phyloP scores from a whole-genome alignment of 2,329 filamentous ascomycete genomes.

The Xylariomycetidae sp. region DNA sequence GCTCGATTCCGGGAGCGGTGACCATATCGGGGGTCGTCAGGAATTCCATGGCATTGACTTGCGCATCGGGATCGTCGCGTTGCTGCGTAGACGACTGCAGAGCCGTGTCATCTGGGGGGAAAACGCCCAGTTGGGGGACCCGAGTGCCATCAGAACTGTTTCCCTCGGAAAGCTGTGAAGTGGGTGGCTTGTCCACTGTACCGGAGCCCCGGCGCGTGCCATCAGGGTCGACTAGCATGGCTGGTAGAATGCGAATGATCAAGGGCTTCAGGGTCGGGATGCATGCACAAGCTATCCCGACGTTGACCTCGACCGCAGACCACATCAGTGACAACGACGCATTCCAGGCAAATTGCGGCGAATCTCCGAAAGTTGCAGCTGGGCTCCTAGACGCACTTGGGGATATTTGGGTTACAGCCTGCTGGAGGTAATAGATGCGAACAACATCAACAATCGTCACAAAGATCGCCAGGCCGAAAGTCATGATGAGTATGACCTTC shows the following conservation, averaged over 20 bases:
- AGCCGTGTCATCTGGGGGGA: conserved; percentile 7
- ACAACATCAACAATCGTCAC: conserved; percentile 85
- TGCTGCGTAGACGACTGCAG: conserved; percentile 10
- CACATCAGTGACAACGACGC: conserved; percentile 86
- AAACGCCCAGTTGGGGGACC: conserved; percentile 2
- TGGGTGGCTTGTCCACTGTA: conserved; percentile 21
- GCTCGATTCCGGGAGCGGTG: conserved; percentile 11
- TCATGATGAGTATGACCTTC: conserved; percentile 81
- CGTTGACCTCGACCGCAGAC: conserved; percentile 86
- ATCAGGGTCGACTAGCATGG: conserved; percentile 50
- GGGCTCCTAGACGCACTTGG: conserved; percentile 31
- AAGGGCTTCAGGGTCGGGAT: conserved; percentile 90
- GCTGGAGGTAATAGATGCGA: conserved; percentile 83
- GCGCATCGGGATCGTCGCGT: conserved; percentile 18
- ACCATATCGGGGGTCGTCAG: conserved; percentile 37
- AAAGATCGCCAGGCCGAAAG: conserved; percentile 83
- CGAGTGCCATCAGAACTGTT: conserved; percentile 19
- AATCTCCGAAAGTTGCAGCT: conserved; percentile 45
- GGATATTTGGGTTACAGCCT: conserved; percentile 50
- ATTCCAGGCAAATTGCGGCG: conserved; percentile 61
- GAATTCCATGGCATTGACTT: conserved; percentile 39
- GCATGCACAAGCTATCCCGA: conserved; percentile 85
- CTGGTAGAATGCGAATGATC: conserved; percentile 59
- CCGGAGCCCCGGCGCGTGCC: conserved; percentile 32
- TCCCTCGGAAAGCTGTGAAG: conserved; percentile 14